Evolutionary conservation across 179 eudicot species (phyloP).

Genomic region (Beta macrorhiza): DNA sequence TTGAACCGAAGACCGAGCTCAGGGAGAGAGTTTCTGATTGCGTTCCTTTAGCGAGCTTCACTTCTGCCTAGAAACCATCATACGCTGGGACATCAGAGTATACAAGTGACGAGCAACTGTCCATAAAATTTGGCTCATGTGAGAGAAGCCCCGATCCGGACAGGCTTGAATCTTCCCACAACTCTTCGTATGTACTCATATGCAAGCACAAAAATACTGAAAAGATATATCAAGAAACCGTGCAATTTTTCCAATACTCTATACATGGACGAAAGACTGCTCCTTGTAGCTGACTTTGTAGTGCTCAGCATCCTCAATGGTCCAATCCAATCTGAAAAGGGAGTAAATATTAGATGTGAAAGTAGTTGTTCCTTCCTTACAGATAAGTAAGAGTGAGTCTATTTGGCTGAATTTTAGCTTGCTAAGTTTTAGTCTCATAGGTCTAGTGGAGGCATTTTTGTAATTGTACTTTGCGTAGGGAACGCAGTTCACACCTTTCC

Average conservation of each 20-base stretch:
- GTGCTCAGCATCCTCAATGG: slow-evolving; percentile 26
- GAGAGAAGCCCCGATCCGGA: slow-evolving; percentile 28
- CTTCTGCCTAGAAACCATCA: background rate
- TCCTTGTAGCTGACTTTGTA: slow-evolving; percentile 26
- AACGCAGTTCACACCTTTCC: too few relatives aligned
- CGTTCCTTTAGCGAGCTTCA: background rate
- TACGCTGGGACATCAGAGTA: background rate
- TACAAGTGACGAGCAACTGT: background rate
- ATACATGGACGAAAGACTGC: slow-evolving; percentile 24
- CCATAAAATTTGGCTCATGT: background rate
- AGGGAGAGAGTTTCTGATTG: background rate
- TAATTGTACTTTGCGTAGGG: too few relatives aligned
- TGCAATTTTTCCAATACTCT: slow-evolving; percentile 25
- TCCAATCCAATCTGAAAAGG: slow-evolving; percentile 28
- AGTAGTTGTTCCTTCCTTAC: background rate
- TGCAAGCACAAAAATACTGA: slow-evolving; percentile 28
- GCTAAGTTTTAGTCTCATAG: too few relatives aligned
- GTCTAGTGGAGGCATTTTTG: too few relatives aligned
- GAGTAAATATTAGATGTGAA: background rate
- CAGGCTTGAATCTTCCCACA: slow-evolving; percentile 35
- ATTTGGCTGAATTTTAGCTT: too few relatives aligned
- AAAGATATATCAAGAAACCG: slow-evolving; percentile 26
- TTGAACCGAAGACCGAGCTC: background rate
- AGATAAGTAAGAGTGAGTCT: too few relatives aligned
- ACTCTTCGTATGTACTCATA: slow-evolving; percentile 29